A percentile compares a stretch with the other conserved stretches of the same genome.
Conservation (phyloP, 1,284 basidiomycete species). For the Fomitopsis schrenkii region DNA sequence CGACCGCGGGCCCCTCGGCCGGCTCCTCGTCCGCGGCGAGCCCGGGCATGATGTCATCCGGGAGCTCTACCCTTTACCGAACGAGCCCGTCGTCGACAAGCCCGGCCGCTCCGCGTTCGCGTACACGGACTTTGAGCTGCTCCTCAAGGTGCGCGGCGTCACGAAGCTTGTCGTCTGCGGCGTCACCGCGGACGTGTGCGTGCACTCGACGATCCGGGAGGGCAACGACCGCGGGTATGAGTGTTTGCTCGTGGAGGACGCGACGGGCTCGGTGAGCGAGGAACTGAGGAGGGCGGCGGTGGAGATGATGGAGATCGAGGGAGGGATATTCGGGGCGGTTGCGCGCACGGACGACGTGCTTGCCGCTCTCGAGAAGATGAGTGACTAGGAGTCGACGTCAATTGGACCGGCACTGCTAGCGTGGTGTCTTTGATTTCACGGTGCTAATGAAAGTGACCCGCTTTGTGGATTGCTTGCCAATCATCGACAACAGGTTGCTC, state of each 20-base stretch:
- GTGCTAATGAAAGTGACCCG: too few species aligned
- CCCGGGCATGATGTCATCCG: conserved; percentile 7
- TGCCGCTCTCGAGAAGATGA: background rate
- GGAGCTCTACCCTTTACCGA: conserved; percentile 2
- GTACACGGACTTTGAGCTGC: conserved; percentile 9
- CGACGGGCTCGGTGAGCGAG: conserved; percentile 1
- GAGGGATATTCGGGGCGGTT: conserved; percentile 7
- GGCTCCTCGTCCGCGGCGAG: conserved; percentile 8
- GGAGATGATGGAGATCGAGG: conserved; percentile 2
- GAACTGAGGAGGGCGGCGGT: conserved; percentile 1
- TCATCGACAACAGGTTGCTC: too few species aligned
- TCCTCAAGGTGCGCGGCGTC: conserved; percentile 5
- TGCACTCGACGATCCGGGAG: conserved; percentile 9
- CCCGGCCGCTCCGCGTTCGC: conserved; percentile 8
- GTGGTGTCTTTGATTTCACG: too few species aligned
- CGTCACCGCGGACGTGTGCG: conserved; percentile 11
- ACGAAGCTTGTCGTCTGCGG: conserved; percentile 6
- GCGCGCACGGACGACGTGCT: conserved; percentile 2
- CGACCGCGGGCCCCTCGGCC: conserved; percentile 4
- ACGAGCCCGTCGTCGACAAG: conserved; percentile 10
- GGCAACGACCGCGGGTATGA: conserved; percentile 8
- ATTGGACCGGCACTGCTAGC: too few species aligned
- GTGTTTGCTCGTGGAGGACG: conserved; percentile 7
- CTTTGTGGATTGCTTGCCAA: too few species aligned
- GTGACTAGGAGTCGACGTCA: too few species aligned